phyloP scores from a whole-genome alignment of 768 basidiomycete species.

The Leucosporidium scottii region DNA sequence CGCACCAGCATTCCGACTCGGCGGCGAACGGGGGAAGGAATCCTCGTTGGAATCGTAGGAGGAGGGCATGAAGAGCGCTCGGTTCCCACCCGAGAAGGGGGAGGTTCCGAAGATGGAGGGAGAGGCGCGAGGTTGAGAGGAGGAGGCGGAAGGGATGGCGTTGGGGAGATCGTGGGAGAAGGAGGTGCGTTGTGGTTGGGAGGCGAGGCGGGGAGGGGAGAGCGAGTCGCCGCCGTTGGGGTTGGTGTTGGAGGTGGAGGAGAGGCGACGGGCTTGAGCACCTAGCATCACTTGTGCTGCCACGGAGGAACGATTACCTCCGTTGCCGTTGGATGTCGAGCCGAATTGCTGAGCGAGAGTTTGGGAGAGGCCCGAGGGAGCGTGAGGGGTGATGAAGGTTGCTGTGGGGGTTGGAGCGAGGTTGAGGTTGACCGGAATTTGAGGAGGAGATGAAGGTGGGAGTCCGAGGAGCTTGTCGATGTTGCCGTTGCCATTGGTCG shows the following conservation, averaged over 20 bases:
- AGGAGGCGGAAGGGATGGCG: slow-evolving; percentile 3
- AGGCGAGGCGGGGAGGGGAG: slow-evolving; percentile 12
- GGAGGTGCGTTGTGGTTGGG: neutral
- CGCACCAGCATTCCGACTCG: neutral
- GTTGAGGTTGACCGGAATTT: neutral
- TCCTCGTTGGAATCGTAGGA: slow-evolving; percentile 28
- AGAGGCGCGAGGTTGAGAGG: neutral
- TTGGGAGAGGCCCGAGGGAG: slow-evolving; percentile 17
- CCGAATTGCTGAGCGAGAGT: slow-evolving; percentile 10
- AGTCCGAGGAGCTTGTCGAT: neutral
- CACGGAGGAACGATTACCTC: slow-evolving; percentile 8
- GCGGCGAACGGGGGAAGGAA: slow-evolving; percentile 29
- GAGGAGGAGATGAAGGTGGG: neutral
- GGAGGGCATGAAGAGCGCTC: slow-evolving; percentile 29
- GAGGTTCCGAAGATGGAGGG: slow-evolving; percentile 30
- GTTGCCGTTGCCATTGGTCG: neutral
- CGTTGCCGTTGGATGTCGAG: neutral
- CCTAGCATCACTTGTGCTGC: slow-evolving; percentile 28
- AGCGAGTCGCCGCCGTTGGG: slow-evolving; percentile 7
- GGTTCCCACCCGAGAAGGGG: slow-evolving; percentile 27
- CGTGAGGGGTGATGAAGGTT: slow-evolving; percentile 12
- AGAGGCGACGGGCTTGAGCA: slow-evolving; percentile 28
- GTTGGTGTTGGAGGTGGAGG: slow-evolving; percentile 12
- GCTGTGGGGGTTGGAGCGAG: neutral
- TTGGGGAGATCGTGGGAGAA: neutral